These are phyloP conservation scores for Quercus dentata DNA, from an alignment of 306 rosid species.

Conservation along the genomic window DNA sequence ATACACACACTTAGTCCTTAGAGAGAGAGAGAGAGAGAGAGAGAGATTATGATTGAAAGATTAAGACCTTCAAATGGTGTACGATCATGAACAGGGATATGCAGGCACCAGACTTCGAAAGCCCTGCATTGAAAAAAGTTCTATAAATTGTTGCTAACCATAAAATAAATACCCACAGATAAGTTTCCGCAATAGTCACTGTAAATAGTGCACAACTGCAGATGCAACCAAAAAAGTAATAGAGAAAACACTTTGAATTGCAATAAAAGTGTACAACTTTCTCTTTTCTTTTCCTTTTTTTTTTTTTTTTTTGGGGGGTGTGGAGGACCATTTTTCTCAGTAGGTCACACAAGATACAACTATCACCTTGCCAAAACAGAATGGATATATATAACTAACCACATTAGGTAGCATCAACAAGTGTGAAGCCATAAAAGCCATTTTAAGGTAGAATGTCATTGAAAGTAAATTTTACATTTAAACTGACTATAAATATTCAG, in stretches of 20 bases:
- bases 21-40: no score
- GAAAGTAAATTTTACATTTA: neutral
- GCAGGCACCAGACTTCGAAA: slow-evolving; percentile 91
- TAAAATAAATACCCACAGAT: neutral
- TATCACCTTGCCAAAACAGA: neutral
- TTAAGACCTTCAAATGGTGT: slow-evolving; percentile 87
- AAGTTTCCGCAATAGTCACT: neutral
- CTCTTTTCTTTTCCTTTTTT: neutral
- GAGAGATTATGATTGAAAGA: neutral
- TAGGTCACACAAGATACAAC: neutral
- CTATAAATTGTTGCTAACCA: neutral
- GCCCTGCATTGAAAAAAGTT: slow-evolving; percentile 47
- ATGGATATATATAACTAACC: neutral
- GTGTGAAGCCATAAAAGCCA: neutral
- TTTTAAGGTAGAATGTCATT: neutral
- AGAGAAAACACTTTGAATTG: neutral
- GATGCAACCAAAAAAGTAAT: neutral
- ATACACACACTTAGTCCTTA: neutral
- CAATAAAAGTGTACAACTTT: neutral
- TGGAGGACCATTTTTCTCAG: neutral
- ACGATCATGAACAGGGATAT: slow-evolving; percentile 77
- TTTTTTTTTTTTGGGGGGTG: neutral
- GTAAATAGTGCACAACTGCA: neutral
- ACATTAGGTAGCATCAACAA: neutral
- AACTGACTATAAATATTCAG: neutral